These are phyloP conservation scores for Hyaloperonospora brassicae DNA, from an alignment of 352 stramenopile genomes.

Conservation along the genomic window DNA sequence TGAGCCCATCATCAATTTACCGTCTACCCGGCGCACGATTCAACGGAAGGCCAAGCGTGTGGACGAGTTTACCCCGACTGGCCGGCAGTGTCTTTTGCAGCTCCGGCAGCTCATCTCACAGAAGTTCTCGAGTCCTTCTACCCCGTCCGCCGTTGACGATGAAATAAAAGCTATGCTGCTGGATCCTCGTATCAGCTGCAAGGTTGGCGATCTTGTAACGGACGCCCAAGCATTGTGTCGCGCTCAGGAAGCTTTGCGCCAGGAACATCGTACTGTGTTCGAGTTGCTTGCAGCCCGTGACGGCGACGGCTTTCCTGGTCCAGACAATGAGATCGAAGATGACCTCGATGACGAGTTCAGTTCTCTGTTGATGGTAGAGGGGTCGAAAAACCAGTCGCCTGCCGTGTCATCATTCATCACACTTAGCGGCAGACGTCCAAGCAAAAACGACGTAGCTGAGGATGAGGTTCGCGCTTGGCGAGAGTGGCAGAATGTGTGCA, in stretches of 20 bases:
- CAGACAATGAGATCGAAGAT: constrained; percentile 4
- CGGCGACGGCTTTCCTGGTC: neutral
- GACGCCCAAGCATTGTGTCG: constrained; percentile 15
- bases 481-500: constrained; percentile 30
- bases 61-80: constrained; percentile 16
- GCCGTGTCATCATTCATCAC: constrained; percentile 8
- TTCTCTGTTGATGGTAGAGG: constrained; percentile 31
- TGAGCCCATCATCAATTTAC: neutral
- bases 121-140: constrained; percentile 13
- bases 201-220: constrained; percentile 22
- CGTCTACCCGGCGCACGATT: constrained; percentile 4
- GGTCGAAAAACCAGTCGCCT: constrained; percentile 25
- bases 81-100: constrained; percentile 13
- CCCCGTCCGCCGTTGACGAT: constrained; percentile 7
- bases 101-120: constrained; percentile 16
- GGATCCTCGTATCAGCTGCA: constrained; percentile 33
- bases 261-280: constrained; percentile 29
- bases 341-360: constrained; percentile 29
- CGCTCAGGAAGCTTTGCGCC: constrained; percentile 23
- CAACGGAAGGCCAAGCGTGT: constrained; percentile 21
- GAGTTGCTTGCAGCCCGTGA: constrained; percentile 18
- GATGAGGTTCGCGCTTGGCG: constrained; percentile 28
- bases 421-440: constrained; percentile 1
- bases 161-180: constrained; percentile 39
- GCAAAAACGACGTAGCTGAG: constrained; percentile 1